Evolutionary conservation across 2,329 filamentous ascomycete species (phyloP).

Genomic region (Zalaria obscura): DNA sequence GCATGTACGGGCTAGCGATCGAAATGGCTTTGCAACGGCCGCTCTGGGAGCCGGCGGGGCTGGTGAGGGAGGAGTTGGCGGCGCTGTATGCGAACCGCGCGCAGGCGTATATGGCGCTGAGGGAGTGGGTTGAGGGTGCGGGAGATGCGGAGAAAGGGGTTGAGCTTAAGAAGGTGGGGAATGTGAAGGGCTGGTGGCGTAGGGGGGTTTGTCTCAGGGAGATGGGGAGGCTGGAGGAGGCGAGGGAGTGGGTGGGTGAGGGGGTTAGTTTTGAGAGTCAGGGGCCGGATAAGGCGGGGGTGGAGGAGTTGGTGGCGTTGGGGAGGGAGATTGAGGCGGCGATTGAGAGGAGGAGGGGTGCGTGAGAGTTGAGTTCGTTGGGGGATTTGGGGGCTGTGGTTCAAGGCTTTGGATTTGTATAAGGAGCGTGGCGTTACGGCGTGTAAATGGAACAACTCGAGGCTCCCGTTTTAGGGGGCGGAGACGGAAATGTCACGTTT

Average conservation of each 20-base stretch:
- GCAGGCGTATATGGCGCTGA: constrained; percentile 74
- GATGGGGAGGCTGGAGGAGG: constrained; percentile 81
- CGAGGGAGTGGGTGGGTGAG: constrained; percentile 59
- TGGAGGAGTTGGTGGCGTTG: constrained; percentile 7
- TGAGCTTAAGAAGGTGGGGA: constrained; percentile 72
- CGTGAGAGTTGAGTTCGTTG: too few relatives aligned
- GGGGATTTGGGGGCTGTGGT: too few relatives aligned
- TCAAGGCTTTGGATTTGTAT: too few relatives aligned
- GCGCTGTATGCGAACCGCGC: constrained; percentile 74
- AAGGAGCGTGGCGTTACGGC: too few relatives aligned
- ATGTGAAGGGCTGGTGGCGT: constrained; percentile 92
- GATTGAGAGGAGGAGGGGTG: constrained; percentile 5
- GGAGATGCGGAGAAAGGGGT: constrained; percentile 79
- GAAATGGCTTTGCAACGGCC: constrained; percentile 78
- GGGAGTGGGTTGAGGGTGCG: constrained; percentile 73
- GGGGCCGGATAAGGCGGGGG: constrained; percentile 20
- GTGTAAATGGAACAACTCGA: too few relatives aligned
- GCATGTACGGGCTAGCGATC: constrained; percentile 72
- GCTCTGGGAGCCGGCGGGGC: constrained; percentile 70
- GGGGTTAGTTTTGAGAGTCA: constrained; percentile 71
- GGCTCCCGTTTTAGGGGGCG: too few relatives aligned
- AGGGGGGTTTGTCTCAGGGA: constrained; percentile 72
- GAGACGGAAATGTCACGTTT: too few relatives aligned
- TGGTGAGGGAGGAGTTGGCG: constrained; percentile 74
- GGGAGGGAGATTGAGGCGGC: constrained; percentile 6